Base-by-base conservation (phyloP, 2,329 filamentous ascomycete genomes). In the Hymenoscyphus salicellus region DNA sequence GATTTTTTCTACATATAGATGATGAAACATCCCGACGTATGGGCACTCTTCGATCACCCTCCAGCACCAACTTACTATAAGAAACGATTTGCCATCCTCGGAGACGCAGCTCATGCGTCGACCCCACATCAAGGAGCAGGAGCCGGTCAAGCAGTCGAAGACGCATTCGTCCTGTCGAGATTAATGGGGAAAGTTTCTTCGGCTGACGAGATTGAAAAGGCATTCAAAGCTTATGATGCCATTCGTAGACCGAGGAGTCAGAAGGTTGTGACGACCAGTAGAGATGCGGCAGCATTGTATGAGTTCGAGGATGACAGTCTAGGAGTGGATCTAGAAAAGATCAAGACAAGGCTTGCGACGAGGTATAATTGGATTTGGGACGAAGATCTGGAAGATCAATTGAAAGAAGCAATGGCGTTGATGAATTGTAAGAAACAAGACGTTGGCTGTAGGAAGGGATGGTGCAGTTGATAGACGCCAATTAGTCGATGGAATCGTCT, bases 31-130 rank as follows among this genome's bases (percentile, higher is more conserved):
- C 78, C 79, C 5, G 79, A 74, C 58, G 74, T 80, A 16, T 83
- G 81, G 81, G 80, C 79, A 1, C 66, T 83, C 0, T 83, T 82
- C 70, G 75, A 83, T 58, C 78, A 82, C 63, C 75, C 73, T 11
- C 78, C 78, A 8, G 78, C 81, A 6, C 73, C 72, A 28, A 72
- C 68, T 11, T 84, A 79, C 55, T 78, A 76, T 68, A 77, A 77
- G 28, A 78, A 77, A 7, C 76, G 80, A 0, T 70, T 83, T 28
- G 80, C 78, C 43, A 78, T 89, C 1, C 74, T 86, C 0, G 87
- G 86, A 16, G 86, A 89, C 70, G 85, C 86, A 0, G 87, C 86
- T 0, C 86, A 89, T 71, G 86, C 85, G 0, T 83, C 83, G 46
- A 84, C 85, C 0, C 86, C 86, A 0, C 83, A 85, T 46, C 83